A percentile compares a stretch with the other conserved stretches of the same genome.
These are phyloP conservation scores for Colletotrichum simmondsii DNA, from an alignment of 2,329 filamentous ascomycete species.

Conservation along the genomic window DNA sequence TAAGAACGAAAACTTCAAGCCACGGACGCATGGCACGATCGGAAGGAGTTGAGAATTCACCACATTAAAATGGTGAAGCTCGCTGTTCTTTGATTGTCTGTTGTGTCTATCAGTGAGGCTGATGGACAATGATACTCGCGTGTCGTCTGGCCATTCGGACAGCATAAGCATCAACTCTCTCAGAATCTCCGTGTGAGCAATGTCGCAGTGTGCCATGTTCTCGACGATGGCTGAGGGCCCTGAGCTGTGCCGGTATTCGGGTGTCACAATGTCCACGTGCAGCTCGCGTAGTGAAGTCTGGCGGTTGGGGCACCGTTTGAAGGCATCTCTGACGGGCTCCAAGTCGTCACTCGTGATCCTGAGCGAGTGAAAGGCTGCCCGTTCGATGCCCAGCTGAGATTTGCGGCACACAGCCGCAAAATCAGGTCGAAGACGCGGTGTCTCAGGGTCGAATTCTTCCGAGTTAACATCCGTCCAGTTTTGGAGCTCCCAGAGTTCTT, in stretches of 20 bases:
- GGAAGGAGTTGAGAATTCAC: background rate
- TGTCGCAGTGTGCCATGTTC: background rate
- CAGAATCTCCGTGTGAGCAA: background rate
- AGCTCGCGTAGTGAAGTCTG: background rate
- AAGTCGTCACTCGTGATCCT: background rate
- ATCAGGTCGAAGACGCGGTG: background rate
- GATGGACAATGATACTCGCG: background rate
- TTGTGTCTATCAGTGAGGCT: background rate
- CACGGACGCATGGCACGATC: background rate
- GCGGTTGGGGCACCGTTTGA: background rate
- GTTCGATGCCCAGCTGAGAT: background rate
- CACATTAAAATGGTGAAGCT: background rate
- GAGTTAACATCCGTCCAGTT: too few species aligned
- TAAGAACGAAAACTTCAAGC: background rate
- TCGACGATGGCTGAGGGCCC: background rate
- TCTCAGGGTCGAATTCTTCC: too few species aligned
- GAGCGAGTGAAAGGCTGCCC: background rate
- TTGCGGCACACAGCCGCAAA: background rate
- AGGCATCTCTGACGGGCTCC: background rate
- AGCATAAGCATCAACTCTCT: background rate
- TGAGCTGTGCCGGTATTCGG: background rate
- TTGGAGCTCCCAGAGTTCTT: too few species aligned
- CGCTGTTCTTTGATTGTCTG: too few species aligned
- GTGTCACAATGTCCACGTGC: background rate
- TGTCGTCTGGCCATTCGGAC: background rate